Conservation (phyloP, 371 early-diverging fungal genomes). For the Mucor irregularis region DNA sequence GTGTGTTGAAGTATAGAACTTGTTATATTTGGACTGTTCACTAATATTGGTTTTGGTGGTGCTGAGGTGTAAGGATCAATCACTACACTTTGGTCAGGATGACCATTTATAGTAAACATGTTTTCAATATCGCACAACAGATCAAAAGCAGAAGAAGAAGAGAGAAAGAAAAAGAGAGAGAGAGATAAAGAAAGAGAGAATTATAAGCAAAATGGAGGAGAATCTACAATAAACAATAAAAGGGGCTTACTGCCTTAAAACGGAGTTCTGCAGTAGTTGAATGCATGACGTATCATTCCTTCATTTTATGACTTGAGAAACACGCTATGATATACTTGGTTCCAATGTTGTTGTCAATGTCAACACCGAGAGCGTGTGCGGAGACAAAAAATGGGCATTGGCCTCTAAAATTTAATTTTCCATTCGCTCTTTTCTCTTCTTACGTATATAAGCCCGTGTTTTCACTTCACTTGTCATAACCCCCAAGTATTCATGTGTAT, state of each 20-base stretch:
- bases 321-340: no score
- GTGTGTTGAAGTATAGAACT: slow-evolving; percentile 2
- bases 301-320: no score
- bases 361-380: no score
- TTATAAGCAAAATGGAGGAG: neutral
- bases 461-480: no score
- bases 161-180: neutral
- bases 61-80: neutral
- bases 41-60: slow-evolving; percentile 17
- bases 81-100: neutral
- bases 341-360: no score
- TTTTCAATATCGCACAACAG: no score
- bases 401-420: no score
- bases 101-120: slow-evolving; percentile 4
- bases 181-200: neutral
- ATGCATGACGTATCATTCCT: no score
- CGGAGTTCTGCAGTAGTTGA: neutral
- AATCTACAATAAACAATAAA: neutral
- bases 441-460: no score
- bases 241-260: neutral
- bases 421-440: no score
- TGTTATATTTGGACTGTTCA: slow-evolving; percentile 11
- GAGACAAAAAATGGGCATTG: no score
- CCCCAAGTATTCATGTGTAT: no score
- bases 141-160: neutral